Conservation (phyloP, 2,329 filamentous ascomycete species). For the Alternaria longipes region DNA sequence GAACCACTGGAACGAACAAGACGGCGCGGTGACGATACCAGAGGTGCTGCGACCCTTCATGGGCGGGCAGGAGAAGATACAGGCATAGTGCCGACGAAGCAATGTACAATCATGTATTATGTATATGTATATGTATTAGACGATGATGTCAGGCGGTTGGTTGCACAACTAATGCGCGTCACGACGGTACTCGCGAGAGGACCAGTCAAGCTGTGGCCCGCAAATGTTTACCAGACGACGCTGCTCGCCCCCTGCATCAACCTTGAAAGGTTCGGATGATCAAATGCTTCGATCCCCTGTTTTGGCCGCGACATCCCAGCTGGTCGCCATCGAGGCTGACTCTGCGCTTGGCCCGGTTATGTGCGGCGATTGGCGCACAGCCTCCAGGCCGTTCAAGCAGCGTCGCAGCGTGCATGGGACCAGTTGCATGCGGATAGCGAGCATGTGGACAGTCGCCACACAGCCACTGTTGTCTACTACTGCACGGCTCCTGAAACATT, state of each 20-base stretch:
- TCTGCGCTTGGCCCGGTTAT: slow-evolving; percentile 39
- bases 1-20: slow-evolving; percentile 82
- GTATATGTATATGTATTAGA: neutral
- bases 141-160: slow-evolving; percentile 6
- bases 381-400: slow-evolving; percentile 19
- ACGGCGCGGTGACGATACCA: slow-evolving; percentile 75
- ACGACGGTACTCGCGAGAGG: neutral
- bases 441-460: slow-evolving; percentile 45
- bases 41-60: slow-evolving; percentile 84
- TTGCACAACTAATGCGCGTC: neutral
- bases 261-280: slow-evolving; percentile 12
- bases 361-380: slow-evolving; percentile 42
- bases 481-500: slow-evolving; percentile 41
- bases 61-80: slow-evolving; percentile 61
- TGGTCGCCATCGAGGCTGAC: slow-evolving; percentile 39
- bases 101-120: slow-evolving; percentile 2
- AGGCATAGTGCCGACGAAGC: slow-evolving; percentile 27
- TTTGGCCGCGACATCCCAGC: slow-evolving; percentile 24
- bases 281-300: slow-evolving; percentile 29
- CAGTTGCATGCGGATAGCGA: slow-evolving; percentile 34
- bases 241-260: slow-evolving; percentile 16
- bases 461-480: slow-evolving; percentile 36
- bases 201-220: neutral
- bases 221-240: slow-evolving; percentile 12
- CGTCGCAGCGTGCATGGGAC: slow-evolving; percentile 24